Conservation (phyloP, 1,139 yeast genomes). For the Casaregolazyma suthepensis region DNA sequence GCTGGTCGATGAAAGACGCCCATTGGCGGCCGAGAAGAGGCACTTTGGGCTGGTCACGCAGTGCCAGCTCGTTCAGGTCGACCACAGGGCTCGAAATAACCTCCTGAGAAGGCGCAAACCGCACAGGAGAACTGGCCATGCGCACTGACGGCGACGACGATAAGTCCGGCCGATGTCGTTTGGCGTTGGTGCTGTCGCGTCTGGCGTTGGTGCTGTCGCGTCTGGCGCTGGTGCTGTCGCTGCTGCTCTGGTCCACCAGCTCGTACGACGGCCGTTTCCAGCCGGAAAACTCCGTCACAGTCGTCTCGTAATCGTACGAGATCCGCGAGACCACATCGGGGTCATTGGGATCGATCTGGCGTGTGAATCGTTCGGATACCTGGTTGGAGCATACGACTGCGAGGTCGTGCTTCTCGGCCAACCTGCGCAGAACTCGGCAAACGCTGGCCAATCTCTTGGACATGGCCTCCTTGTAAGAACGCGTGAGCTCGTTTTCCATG, state of each 20-base stretch:
- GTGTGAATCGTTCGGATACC: constrained; percentile 49
- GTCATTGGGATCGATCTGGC: constrained; percentile 11
- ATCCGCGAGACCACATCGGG: constrained; percentile 10
- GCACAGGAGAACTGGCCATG: background rate
- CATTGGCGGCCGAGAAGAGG: constrained; percentile 43
- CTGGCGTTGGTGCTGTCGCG: background rate
- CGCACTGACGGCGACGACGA: background rate
- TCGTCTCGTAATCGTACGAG: constrained; percentile 50
- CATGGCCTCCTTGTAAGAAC: constrained; percentile 3
- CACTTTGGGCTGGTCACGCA: constrained; percentile 21
- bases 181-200: background rate
- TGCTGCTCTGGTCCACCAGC: background rate
- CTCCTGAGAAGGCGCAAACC: constrained; percentile 1
- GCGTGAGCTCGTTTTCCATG: constrained; percentile 40
- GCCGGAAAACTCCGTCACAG: constrained; percentile 62
- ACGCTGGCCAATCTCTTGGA: constrained; percentile 33
- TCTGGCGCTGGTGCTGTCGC: background rate
- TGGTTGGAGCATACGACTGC: constrained; percentile 78
- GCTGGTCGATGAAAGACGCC: constrained; percentile 38
- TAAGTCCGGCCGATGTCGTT: background rate
- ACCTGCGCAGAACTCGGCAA: constrained; percentile 43
- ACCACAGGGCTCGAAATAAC: constrained; percentile 1
- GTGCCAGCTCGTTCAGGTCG: constrained; percentile 1
- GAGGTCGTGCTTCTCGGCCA: constrained; percentile 46
- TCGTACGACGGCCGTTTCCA: constrained; percentile 46